Percentiles rank a stretch among this genome's conserved stretches.
Conservation (phyloP, 2,329 filamentous ascomycete genomes). For the Xylaria sp. region DNA sequence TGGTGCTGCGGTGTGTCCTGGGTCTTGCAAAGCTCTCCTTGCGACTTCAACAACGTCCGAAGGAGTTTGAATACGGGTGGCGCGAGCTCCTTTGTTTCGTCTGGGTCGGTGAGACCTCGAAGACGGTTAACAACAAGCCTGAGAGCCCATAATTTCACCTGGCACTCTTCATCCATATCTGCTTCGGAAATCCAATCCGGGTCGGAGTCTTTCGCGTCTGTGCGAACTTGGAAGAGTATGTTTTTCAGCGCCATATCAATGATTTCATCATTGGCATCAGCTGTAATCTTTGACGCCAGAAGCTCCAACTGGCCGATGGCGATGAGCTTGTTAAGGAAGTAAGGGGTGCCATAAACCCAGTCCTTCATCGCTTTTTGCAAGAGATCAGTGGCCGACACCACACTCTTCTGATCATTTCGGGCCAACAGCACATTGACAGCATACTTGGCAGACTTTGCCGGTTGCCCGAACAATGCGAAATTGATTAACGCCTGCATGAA, state of each 20-base stretch:
- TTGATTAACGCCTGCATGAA: constrained; percentile 75
- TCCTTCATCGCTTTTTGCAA: constrained; percentile 68
- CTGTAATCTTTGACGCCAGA: constrained; percentile 64
- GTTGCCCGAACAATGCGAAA: constrained; percentile 77
- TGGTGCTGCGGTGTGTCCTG: constrained; percentile 72
- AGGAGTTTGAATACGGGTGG: constrained; percentile 72
- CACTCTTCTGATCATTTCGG: constrained; percentile 63
- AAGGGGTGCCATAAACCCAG: constrained; percentile 65
- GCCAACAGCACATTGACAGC: constrained; percentile 86
- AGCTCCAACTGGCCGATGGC: constrained; percentile 71
- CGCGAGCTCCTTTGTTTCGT: constrained; percentile 54
- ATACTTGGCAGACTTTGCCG: constrained; percentile 83
- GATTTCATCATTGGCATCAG: constrained; percentile 70
- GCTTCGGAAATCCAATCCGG: constrained; percentile 64
- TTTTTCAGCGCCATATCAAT: constrained; percentile 71
- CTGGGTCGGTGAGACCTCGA: constrained; percentile 51
- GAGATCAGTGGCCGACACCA: constrained; percentile 80
- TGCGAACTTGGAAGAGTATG: constrained; percentile 65
- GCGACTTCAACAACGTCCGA: constrained; percentile 65
- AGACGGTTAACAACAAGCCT: constrained; percentile 83
- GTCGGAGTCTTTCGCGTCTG: constrained; percentile 51
- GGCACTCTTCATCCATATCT: constrained; percentile 71
- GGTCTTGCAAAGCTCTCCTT: constrained; percentile 75
- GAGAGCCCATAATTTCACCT: constrained; percentile 77
- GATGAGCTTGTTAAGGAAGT: constrained; percentile 71